These are phyloP conservation scores for Saccharomycopsis hybrid DNA, from an alignment of 1,139 yeast genomes.

Conservation along the genomic window DNA sequence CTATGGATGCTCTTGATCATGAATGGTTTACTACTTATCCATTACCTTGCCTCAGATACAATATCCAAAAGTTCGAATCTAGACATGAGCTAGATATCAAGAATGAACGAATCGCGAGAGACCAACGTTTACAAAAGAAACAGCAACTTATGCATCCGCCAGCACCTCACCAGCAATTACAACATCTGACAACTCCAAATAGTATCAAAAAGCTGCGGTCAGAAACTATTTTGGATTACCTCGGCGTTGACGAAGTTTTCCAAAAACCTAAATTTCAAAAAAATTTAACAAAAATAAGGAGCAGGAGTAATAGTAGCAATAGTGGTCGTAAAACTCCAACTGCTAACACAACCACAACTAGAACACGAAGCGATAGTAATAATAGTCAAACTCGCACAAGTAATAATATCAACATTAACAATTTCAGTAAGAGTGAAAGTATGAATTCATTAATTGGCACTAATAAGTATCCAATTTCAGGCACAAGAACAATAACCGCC, in stretches of 20 bases:
- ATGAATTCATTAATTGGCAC: no score
- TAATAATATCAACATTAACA: no score
- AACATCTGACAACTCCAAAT: no score
- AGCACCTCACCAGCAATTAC: no score
- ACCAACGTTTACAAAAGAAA: constrained; percentile 6
- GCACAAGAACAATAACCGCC: no score
- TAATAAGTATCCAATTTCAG: no score
- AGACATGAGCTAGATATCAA: constrained; percentile 85
- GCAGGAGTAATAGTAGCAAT: constrained; percentile 7
- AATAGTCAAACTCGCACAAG: no score
- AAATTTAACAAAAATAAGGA: background rate
- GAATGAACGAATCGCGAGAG: constrained; percentile 26
- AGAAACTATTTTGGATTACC: constrained; percentile 9
- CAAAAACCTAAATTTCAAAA: constrained; percentile 9
- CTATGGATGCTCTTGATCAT: constrained; percentile 68
- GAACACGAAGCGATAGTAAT: no score
- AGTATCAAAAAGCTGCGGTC: constrained; percentile 7
- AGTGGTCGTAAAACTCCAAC: background rate
- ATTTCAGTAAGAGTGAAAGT: no score
- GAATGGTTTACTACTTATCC: constrained; percentile 64
- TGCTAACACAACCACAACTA: no score
- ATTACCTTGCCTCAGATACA: constrained; percentile 43
- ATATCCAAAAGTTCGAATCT: constrained; percentile 56
- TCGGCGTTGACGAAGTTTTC: constrained; percentile 5
- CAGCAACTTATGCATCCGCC: no score